phyloP scores from a whole-genome alignment of 129 eudicot genomes.

The Tagetes patula region DNA sequence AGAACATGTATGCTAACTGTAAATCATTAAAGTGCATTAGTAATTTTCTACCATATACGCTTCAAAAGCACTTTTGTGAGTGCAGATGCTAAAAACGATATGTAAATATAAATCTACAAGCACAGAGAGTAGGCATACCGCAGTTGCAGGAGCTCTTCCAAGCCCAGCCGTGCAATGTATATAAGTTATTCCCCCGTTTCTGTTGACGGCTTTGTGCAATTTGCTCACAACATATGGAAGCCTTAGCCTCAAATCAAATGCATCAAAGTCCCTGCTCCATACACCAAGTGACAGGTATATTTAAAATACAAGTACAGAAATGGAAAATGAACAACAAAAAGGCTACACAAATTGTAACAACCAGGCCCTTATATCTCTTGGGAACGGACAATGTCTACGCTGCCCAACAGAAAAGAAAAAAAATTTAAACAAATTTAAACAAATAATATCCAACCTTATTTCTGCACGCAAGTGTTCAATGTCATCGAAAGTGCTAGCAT shows the following conservation, averaged over 20 bases:
- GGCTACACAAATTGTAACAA: neutral
- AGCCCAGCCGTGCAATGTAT: conserved; percentile 99
- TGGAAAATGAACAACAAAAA: neutral
- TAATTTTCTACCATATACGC: neutral
- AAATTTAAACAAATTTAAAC: too few species aligned
- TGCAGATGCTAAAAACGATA: neutral
- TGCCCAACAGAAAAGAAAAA: neutral
- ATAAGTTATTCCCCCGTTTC: conserved; percentile 82
- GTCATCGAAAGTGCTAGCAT: conserved; percentile 62
- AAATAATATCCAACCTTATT: conserved; percentile 62
- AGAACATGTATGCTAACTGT: conserved; percentile 94
- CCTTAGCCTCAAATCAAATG: conserved; percentile 76
- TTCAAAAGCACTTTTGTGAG: neutral
- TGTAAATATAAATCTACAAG: neutral
- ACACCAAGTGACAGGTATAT: conserved; percentile 1
- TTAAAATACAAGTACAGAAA: conserved; percentile 7
- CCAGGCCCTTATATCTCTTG: neutral
- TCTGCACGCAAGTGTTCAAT: conserved; percentile 88
- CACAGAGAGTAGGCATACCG: conserved; percentile 41
- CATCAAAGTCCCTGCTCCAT: conserved; percentile 84
- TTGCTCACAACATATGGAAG: conserved; percentile 89
- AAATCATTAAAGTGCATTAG: conserved; percentile 25
- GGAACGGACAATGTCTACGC: neutral
- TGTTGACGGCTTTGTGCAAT: conserved; percentile 71
- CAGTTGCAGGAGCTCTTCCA: conserved; percentile 97